Conservation (phyloP, 2,329 filamentous ascomycete species). For the Beauveria sp. region DNA sequence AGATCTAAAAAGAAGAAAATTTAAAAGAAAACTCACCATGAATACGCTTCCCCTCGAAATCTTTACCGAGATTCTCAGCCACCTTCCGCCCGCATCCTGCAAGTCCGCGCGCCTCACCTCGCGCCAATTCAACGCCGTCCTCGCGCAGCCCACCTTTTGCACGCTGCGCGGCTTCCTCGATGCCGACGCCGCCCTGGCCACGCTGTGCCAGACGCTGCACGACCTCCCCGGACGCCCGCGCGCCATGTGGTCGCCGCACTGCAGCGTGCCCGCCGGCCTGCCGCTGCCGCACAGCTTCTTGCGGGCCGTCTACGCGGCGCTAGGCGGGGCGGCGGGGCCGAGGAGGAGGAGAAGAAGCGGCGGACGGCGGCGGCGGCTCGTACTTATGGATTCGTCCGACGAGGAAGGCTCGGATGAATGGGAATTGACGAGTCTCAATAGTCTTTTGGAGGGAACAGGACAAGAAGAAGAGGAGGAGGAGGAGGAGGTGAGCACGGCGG, state of each 20-base stretch:
- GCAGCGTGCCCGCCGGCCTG: slow-evolving; percentile 23
- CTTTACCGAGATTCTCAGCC: slow-evolving; percentile 21
- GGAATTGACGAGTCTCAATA: no score
- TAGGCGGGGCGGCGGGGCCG: slow-evolving; percentile 16
- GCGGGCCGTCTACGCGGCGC: slow-evolving; percentile 22
- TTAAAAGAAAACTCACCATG: slow-evolving; percentile 16
- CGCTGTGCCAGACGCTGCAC: slow-evolving; percentile 17
- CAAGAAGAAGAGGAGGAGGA: background rate
- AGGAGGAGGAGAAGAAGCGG: background rate
- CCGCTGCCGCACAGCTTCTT: slow-evolving; percentile 26
- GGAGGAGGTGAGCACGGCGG: background rate
- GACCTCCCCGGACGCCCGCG: slow-evolving; percentile 18
- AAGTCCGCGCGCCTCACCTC: slow-evolving; percentile 25
- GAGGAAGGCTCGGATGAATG: slow-evolving; percentile 11
- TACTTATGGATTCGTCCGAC: background rate
- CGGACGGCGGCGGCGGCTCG: slow-evolving; percentile 10
- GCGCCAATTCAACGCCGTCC: slow-evolving; percentile 24
- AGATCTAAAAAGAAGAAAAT: background rate
- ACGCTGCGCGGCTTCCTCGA: slow-evolving; percentile 25
- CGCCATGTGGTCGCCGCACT: slow-evolving; percentile 29
- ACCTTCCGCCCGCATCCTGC: slow-evolving; percentile 18
- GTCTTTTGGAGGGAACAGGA: no score
- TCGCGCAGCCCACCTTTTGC: slow-evolving; percentile 21
- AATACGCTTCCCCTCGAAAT: slow-evolving; percentile 25
- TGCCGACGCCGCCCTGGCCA: slow-evolving; percentile 18